Conservation (phyloP, 331 rosid genomes). For the Acacia pycnantha region DNA sequence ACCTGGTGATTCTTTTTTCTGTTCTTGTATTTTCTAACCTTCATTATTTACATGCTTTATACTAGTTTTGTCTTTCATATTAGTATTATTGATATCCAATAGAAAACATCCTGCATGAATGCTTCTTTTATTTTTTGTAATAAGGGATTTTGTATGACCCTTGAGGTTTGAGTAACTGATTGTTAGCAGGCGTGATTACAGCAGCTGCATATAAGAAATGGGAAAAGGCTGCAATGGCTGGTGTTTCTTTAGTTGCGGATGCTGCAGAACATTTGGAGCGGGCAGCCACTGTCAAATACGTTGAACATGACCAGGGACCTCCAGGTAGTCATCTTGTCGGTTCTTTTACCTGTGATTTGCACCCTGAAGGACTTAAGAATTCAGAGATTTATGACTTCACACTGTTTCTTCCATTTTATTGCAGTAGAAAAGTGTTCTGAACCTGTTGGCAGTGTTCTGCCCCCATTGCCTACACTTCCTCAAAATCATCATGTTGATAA, state of each 20-base stretch:
- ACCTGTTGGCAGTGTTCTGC: slow-evolving; percentile 43
- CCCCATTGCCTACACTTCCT: slow-evolving; percentile 52
- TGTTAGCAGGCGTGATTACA: slow-evolving; percentile 51
- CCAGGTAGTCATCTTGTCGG: slow-evolving; percentile 43
- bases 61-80: slow-evolving; percentile 14
- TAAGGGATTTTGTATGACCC: neutral
- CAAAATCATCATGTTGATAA: slow-evolving; percentile 59
- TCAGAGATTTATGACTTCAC: slow-evolving; percentile 18
- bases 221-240: slow-evolving; percentile 99
- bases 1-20: slow-evolving; percentile 61
- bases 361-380: slow-evolving; percentile 4
- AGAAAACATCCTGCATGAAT: neutral
- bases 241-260: slow-evolving; percentile 98
- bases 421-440: slow-evolving; percentile 60
- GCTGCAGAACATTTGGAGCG: slow-evolving; percentile 99
- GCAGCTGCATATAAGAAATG: slow-evolving; percentile 88
- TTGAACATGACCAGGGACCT: slow-evolving; percentile 55
- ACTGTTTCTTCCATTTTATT: slow-evolving; percentile 29
- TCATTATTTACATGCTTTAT: slow-evolving; percentile 20
- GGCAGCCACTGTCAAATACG: slow-evolving; percentile 56
- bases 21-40: neutral
- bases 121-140: neutral
- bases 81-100: slow-evolving; percentile 6
- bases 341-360: slow-evolving; percentile 18
- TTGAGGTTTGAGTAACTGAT: slow-evolving; percentile 22